Evolutionary conservation across 1,284 basidiomycete genomes (phyloP).

Genomic region (Trametes pubescens): DNA sequence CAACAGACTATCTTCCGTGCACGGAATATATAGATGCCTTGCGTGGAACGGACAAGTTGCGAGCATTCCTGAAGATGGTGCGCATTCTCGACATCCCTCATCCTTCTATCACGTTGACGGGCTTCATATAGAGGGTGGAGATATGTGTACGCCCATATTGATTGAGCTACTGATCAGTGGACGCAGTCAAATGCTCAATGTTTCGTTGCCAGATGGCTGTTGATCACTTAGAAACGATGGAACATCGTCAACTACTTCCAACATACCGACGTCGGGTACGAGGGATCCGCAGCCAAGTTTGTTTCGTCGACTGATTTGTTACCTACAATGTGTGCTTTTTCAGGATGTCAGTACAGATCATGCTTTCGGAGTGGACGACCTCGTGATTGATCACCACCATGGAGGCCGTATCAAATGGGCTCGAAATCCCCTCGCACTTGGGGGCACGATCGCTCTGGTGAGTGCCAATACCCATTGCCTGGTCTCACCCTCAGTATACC

Average conservation of each 20-base stretch:
- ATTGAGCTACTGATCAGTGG: no score
- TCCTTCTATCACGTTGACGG: no score
- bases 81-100: no score
- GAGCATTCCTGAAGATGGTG: not conserved
- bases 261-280: not conserved
- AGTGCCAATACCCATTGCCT: not conserved
- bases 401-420: constrained; percentile 1
- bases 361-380: not conserved
- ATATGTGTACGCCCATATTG: no score
- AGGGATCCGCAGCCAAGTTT: not conserved
- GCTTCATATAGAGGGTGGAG: no score
- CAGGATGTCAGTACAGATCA: not conserved
- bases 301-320: not conserved
- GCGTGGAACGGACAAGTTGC: not conserved
- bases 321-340: not conserved
- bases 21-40: not conserved
- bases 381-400: not conserved
- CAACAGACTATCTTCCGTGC: not conserved
- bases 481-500: no score
- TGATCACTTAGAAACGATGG: not conserved
- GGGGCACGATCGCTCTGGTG: not conserved
- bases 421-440: not conserved
- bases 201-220: not conserved
- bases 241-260: not conserved
- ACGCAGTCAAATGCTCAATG: not conserved